Percentiles rank a stretch among this genome's conserved stretches.
Evolutionary conservation across 371 early-diverging fungal species (phyloP).

Genomic region (Rhizopus arrhizus): DNA sequence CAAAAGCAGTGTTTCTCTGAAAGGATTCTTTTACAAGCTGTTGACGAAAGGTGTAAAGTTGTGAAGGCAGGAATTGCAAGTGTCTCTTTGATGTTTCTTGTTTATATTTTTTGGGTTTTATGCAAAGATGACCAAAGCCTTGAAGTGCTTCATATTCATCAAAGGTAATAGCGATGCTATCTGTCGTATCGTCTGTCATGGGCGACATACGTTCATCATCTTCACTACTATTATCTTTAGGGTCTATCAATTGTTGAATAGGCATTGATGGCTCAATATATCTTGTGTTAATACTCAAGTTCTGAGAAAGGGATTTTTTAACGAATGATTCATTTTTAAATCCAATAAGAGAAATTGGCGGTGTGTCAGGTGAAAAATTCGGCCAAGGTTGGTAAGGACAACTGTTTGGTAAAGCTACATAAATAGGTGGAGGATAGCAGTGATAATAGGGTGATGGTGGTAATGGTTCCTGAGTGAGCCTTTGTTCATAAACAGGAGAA

Average conservation of each 20-base stretch:
- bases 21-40: conserved; percentile 25
- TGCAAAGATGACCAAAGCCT: conserved; percentile 40
- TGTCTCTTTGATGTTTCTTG: too few species aligned
- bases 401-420: background rate
- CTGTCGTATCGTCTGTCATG: conserved; percentile 2
- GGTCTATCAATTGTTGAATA: conserved; percentile 9
- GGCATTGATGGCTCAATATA: conserved; percentile 22
- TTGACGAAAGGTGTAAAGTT: conserved; percentile 25
- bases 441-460: too few species aligned
- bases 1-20: conserved; percentile 13
- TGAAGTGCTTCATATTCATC: conserved; percentile 53
- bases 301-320: conserved; percentile 6
- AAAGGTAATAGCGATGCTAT: conserved; percentile 12
- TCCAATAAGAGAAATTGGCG: background rate
- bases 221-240: too few species aligned
- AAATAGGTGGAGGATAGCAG: background rate
- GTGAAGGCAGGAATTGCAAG: background rate
- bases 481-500: background rate
- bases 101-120: conserved; percentile 54
- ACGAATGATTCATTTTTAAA: background rate
- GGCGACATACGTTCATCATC: background rate
- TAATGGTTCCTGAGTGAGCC: background rate
- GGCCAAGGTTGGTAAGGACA: background rate
- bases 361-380: background rate
- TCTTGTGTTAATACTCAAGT: conserved; percentile 18